Evolutionary conservation across 768 basidiomycete genomes (phyloP), one percentile per base, ranked within the genome.

Genomic region (Crucibulum laeve): DNA sequence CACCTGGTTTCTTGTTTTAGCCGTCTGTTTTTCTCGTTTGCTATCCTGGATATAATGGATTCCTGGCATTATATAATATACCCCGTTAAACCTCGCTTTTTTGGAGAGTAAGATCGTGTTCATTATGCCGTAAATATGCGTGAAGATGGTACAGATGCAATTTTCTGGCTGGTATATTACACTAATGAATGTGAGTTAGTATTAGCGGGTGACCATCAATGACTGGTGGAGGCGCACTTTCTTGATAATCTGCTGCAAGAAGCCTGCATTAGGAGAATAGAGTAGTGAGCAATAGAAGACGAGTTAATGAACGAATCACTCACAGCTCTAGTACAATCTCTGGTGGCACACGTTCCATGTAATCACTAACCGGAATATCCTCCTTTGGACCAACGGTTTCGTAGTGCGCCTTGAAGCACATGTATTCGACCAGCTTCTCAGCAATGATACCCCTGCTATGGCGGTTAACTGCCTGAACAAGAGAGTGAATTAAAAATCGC

Each of bases 261-360:
- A 82, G 62, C 42, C 80, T 82, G 50, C 21, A 41, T 14, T 36
- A 49, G 40, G 32, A 44, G 26, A 18, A 28, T 14, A 36, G n/a
- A 10, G 26, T 45, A 22, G 42, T 43, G 4, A n/a, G 14, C 5
- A 6, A 1, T 19, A 7, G 10, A 3, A 17, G 13, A 36, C 4
- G 8, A 37, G 18, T 25, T 38, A 15, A 6, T 13, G 13, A 38
- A 35, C n/a, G 22, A 37, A 13, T 35, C 5, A 78, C 90, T 58
- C 52, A 96, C 93, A 95, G 62, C 61, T 96, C 93, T 4, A 97
- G 64, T 1, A 88, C 87, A 36, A 96, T 77, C 60, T 95, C 92
- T 1, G 89, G 89, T 1, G 83, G 82, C 40, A 97, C 76, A 15
- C 93, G 77, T 50, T 94, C 91, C 49, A 76, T 63, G 50, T 92